Base-by-base conservation (phyloP, 176 grass and related monocot genomes). In the Phoenix roebelenii region DNA sequence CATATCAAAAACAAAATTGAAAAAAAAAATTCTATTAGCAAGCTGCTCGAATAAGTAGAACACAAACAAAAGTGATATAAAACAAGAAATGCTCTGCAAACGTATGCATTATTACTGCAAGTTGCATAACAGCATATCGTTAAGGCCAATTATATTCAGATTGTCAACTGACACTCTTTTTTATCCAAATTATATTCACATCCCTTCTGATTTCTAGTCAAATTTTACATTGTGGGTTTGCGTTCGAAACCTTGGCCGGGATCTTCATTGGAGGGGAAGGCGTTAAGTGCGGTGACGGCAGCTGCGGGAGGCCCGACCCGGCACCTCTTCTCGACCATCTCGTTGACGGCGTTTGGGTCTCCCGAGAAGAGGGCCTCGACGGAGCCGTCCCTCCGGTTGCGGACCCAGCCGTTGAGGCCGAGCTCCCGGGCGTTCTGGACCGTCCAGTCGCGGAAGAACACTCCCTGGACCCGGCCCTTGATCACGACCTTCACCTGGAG, bases 281-380 rank as follows among this genome's bases (percentile, higher is more conserved):
- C 24, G 22, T 78, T 80, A 55, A 89, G 57, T 52, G 82, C 82
- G 5, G 82, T 95, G 52, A 95, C 82, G 7, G 29, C 64, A 52
- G 85, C 56, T 5, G 85, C 55, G 1, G 79, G 82, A 3, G 90
- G 70, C 0, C 82, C 85, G 0, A 83, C 51, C 4, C 70, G 77
- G 61, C 80, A 67, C 58, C 64, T 79, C 25, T 77, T 57, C 22
- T 74, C 62, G 4, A 86, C 83, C 82, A 95, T 95, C 63, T 95
- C 85, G 50, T 95, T 69, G 20, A 89, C 77, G 22, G 57, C 64
- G 12, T 60, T 15, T 24, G 85, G 66, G 5, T 86, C 77, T 0
- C 90, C 85, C 3, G 82, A 95, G 74, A 95, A 79, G 30, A 95
- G 75, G 16, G 85, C 77, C 82, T 89, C 85, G 15, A 95, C 85